A percentile compares a stretch with the other conserved stretches of the same genome.
phyloP scores from a whole-genome alignment of 306 rosid genomes.

The peach (Prunus persica) region Prunus_persica_NCBIv2 NC_034014.1:26487501-26488000 shows the following conservation, averaged over 20 bases:
- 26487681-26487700: neutral
- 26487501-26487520: neutral
- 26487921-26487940: constrained; percentile 2
- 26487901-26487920: constrained; percentile 6
- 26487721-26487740: neutral
- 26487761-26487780: neutral
- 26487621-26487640: neutral
- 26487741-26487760: neutral
- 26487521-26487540: neutral
- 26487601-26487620: neutral
- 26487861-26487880: neutral
- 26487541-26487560: neutral
- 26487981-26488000: neutral
- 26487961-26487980: neutral
- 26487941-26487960: neutral
- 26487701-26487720: neutral
- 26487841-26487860: neutral
- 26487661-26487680: neutral
- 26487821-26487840: neutral
- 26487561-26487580: neutral
- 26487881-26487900: neutral
- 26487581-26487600: neutral
- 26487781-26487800: neutral
- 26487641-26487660: neutral
- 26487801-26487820: too few relatives aligned